phyloP scores from a whole-genome alignment of 2,329 filamentous ascomycete species.

The Colletotrichum graminicola region DNA sequence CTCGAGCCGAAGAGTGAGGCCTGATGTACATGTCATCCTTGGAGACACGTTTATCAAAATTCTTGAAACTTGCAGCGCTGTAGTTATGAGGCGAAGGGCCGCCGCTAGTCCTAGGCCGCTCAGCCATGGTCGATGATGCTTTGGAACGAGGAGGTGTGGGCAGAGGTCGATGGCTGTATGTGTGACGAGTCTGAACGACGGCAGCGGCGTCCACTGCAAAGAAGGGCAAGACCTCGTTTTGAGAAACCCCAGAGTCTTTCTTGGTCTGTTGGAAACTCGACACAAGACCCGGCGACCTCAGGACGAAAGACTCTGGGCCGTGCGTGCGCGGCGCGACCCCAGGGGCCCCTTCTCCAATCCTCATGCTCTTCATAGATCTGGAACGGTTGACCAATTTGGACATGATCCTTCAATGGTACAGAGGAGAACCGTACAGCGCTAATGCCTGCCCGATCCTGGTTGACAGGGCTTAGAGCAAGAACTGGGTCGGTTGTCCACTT shows the following conservation, averaged over 20 bases:
- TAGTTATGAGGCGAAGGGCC: conserved; percentile 48
- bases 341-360: conserved; percentile 42
- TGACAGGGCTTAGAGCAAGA: conserved; percentile 35
- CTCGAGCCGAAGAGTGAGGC: conserved; percentile 48
- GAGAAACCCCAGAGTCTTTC: conserved; percentile 47
- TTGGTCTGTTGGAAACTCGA: conserved; percentile 53
- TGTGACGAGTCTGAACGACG: conserved; percentile 45
- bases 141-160: conserved; percentile 44
- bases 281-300: conserved; percentile 49
- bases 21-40: conserved; percentile 56
- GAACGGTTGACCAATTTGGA: conserved; percentile 51
- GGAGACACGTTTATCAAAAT: conserved; percentile 59
- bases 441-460: conserved; percentile 37
- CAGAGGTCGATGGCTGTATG: conserved; percentile 44
- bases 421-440: conserved; percentile 33
- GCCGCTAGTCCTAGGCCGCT: conserved; percentile 58
- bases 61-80: conserved; percentile 46
- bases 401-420: conserved; percentile 46
- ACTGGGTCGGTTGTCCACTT: conserved; percentile 26
- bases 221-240: conserved; percentile 50
- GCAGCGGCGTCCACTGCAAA: conserved; percentile 46
- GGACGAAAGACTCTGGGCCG: conserved; percentile 44
- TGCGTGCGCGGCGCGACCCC: conserved; percentile 43
- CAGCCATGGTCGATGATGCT: conserved; percentile 46
- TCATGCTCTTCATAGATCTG: conserved; percentile 48